Evolutionary conservation across 1,139 yeast species (phyloP), one percentile per base, ranked within the genome.

Genomic region (Ogataea hybrid): DNA sequence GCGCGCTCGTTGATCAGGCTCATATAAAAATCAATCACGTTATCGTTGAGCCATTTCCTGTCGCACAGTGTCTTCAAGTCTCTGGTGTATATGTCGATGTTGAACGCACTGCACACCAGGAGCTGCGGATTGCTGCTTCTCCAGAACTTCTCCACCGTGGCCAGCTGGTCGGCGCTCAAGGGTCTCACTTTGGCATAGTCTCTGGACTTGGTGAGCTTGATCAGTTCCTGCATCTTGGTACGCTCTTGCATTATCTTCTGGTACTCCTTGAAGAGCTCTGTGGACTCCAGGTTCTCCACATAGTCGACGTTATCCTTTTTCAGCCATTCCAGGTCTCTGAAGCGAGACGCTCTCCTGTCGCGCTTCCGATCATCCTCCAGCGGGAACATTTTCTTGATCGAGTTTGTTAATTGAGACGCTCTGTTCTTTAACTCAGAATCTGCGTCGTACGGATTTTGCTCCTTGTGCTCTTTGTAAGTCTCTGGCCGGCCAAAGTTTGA

Each of bases 1-100:
- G 71, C 58, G 25, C 76, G 56, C 16, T 67, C 66, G 9, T 78
- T 77, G 7, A 89, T 69, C 49, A 84, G 61, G 48, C 77, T 76
- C 57, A 89, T 68, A 59, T 84, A 90, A 56, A 81, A 84, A 60
- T 92, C 98, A 44, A 92, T 89, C 3, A 92, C 73, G 41, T 84
- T 87, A 62, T 94, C 98, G 59, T 92, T 92, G 31, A 92, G 73
- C 99, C 99, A 92, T 36, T 72, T 67, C 1, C 84, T 73, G 43
- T 83, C 87, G 7, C 73, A 67, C 28, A 92, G 67, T 0, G 97
- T 89, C 40, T 73, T 70, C 41, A 92, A 62, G 60, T 92, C 98
- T 35, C 77, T 65, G 0, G 75, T 75, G 5, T 70, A 67, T 7
- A 92, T 75, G 43, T 84, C 94, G 25, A 92, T 66, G 51, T 68